A percentile compares a stretch with the other conserved stretches of the same genome.
Conservation (phyloP, 805 yeast genomes). For the Saturnispora sanitii region DNA sequence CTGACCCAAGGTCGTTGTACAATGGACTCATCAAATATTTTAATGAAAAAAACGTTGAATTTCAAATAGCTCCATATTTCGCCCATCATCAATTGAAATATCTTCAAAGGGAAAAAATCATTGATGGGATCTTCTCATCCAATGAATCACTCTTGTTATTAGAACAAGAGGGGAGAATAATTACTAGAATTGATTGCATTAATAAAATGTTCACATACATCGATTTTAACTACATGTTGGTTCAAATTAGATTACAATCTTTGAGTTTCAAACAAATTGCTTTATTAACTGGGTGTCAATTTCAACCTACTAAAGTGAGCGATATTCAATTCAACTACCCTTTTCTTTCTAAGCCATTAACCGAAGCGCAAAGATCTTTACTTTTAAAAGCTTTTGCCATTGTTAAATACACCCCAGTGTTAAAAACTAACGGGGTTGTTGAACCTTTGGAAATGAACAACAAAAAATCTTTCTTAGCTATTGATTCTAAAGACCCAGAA, state of each 20-base stretch:
- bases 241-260: no score
- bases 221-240: slow-evolving; percentile 62
- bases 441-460: slow-evolving; percentile 34
- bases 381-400: no score
- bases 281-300: no score
- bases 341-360: no score
- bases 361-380: no score
- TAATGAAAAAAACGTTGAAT: slow-evolving; percentile 46
- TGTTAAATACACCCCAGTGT: no score
- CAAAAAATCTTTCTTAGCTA: slow-evolving; percentile 15
- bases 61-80: slow-evolving; percentile 70
- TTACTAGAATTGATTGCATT: no score
- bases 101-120: slow-evolving; percentile 41
- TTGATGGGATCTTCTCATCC: slow-evolving; percentile 78
- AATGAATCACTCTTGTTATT: not conserved
- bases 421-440: slow-evolving; percentile 63
- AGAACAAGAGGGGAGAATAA: not conserved
- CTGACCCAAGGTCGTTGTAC: slow-evolving; percentile 38
- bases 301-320: no score
- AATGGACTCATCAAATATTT: slow-evolving; percentile 50
- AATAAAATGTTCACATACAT: slow-evolving; percentile 28
- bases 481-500: slow-evolving; percentile 8
- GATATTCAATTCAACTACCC: no score
- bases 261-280: no score
- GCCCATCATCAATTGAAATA: slow-evolving; percentile 76